Evolutionary conservation across 78 protist genomes (phyloP), one percentile per base, ranked within the genome.

Genomic region (Dictyostelium firmibasis): DNA sequence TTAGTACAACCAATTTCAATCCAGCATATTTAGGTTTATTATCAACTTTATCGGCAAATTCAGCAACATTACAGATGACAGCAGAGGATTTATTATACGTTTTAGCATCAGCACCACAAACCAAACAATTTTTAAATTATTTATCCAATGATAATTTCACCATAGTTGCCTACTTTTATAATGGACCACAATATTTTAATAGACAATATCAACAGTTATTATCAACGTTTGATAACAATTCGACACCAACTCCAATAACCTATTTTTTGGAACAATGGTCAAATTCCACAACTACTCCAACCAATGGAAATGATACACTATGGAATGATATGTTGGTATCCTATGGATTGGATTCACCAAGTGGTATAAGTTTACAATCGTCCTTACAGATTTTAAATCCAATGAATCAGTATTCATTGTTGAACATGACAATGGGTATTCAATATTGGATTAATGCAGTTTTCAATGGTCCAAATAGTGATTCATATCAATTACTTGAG

Each of bases 1-100:
- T 86, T 20, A n/a, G 13, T 7, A 79, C 81, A 29, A 88, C 93
- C n/a, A 78, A 78, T 67, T 50, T 88, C 25, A 88, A 88, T 79
- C 93, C 93, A 43, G 86, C 81, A 0, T 84, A n/a, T n/a, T 36
- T 62, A 14, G 75, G 88, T 4, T 76, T 83, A 41, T n/a, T 79
- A 29, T 29, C 43, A 23, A 62, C 53, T 29, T 50, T 79, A 47
- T 9, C 64, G 29, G 1, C 1, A 0, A 13, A 3, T 41, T 16
- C 85, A 23, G 23, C 0, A 2, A 35, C 29, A 50, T 29, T 79
- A 4, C 36, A 35, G 10, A n/a, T 41, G 27, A 38, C 85, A 35
- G 31, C 69, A 79, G 85, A 79, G 9, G 85, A 79, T 14, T 79
- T 79, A 29, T 14, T 79, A 16, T 79, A 44, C 31, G 47, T 50